Base-by-base conservation (phyloP, 164 flowering plant genomes). In the Chimonanthus praecox region DNA sequence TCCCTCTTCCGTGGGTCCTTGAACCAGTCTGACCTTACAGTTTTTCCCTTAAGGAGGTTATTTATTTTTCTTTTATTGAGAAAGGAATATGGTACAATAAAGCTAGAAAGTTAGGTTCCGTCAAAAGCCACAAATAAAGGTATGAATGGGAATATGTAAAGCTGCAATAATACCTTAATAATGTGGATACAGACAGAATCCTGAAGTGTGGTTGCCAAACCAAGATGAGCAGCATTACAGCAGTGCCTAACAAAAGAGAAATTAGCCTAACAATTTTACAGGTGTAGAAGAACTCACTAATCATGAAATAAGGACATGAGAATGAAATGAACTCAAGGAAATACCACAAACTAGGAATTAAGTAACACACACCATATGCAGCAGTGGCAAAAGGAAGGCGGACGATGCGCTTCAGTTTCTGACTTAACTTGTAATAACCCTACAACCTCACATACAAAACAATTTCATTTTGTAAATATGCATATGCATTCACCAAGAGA, bases 341-440 rank as follows among this genome's bases (percentile, higher is more conserved):
- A 72, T 49, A 73, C 46, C 47, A 74, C 10, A 45, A 46, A 11
- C 7, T 66, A 16, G 50, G 15, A 13, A 69, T 20, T 62, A 49
- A 49, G 68, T 15, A 49, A 75, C 49, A 69, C 84, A 11, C 84
- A 95, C 99, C 99, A 84, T 91, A 93, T 70, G 99, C 85, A 74
- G 85, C 82, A 69, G 87, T 76, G 13, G 94, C 87, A 83, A 95
- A 95, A 61, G 99, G 99, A 67, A 95, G 84, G 63, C 97, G 96
- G 72, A 92, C 83, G 72, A 95, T 82, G 80, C 88, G 91, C 90
- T 93, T 93, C 87, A 95, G 83, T 86, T 89, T 95, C 87, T 95
- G 98, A 83, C 99, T 95, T 84, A 92, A 92, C 76, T 84, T 83
- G 80, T 92, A 95, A 79, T 95, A 95, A 47, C 99, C 99, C 99